phyloP scores from a whole-genome alignment of 1,284 basidiomycete genomes.

The Papiliotrema flavescens region DNA sequence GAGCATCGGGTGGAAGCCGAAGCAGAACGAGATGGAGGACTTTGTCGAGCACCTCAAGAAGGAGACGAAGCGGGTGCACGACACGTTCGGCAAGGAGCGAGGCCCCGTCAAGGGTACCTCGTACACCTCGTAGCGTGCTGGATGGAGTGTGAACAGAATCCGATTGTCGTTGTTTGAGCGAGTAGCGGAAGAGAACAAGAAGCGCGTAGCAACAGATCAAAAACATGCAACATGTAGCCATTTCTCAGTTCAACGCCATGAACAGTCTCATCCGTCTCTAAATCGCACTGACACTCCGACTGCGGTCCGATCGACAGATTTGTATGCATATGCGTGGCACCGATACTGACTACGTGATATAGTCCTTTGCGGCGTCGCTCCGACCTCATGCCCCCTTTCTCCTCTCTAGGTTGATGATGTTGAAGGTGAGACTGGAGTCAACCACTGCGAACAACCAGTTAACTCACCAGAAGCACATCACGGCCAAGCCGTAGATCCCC shows the following conservation, averaged over 20 bases:
- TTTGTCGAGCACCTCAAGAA: slow-evolving; percentile 22
- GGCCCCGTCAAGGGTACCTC: not conserved
- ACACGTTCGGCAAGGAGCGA: slow-evolving; percentile 12
- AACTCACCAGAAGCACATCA: slow-evolving; percentile 83
- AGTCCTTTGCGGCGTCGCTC: too few species aligned
- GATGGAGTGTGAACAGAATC: too few species aligned
- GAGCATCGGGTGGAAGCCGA: slow-evolving; percentile 53
- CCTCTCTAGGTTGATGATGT: slow-evolving; percentile 60
- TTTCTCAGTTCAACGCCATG: too few species aligned
- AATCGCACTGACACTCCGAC: too few species aligned
- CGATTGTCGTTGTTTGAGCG: too few species aligned
- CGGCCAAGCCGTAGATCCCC: slow-evolving; percentile 68
- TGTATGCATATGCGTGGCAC: too few species aligned
- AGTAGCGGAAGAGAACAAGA: too few species aligned
- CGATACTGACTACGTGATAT: too few species aligned
- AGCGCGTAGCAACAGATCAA: too few species aligned
- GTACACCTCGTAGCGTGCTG: not conserved
- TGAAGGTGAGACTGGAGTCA: slow-evolving; percentile 63
- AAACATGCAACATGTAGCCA: too few species aligned
- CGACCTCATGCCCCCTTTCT: not conserved
- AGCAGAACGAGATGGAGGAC: slow-evolving; percentile 25
- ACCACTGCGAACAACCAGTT: not conserved
- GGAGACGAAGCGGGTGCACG: slow-evolving; percentile 20
- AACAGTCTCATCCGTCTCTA: too few species aligned
- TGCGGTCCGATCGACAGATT: too few species aligned